Base-by-base conservation (phyloP, 2,329 filamentous ascomycete species). In the Domatiomyces catenatus region DNA sequence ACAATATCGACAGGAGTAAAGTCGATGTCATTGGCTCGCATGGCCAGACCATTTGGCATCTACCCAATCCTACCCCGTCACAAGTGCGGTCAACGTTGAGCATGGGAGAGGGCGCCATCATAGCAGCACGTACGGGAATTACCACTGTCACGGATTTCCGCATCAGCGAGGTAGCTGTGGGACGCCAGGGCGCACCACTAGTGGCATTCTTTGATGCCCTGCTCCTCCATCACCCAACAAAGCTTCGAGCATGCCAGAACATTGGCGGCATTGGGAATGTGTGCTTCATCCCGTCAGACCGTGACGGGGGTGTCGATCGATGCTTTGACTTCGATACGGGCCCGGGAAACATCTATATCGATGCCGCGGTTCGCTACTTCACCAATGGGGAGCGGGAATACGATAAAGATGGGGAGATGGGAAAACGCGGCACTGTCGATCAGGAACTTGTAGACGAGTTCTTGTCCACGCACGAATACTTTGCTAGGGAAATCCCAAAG, bases 211-310 rank as follows among this genome's bases (percentile, higher is more conserved):
- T 80, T 57, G 75, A 80, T 55, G 69, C 71, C 0, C 64, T 79
- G 3, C 58, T 79, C 8, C 66, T 81, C 17, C 73, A 75, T 55
- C 74, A 80, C 56, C 72, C 76, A 0, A 73, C 64, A 3, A 78
- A 76, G 61, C 64, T 77, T 6, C 71, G 77, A 22, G 75, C 74
- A 2, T 79, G 76, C 60, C 75, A 80, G 59, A 79, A 80, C 58
- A 79, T 81, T 49, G 75, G 75, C 48, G 76, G 77, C 28, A 77
- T 81, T 43, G 74, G 73, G 26, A 80, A 77, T 56, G 73, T 81
- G 20, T 80, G 73, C 64, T 79, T 80, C 63, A 75, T 79, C 48
- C 75, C 74, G 2, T 62, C 63, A 48, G 56, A 50, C 3, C 15
- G 20, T 17, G 68, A 74, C 48, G 62, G 62, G 26, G 59, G 68